These are phyloP conservation scores for Gamsiella multidivaricata DNA, from an alignment of 192 early-diverging fungal species.

Conservation along the genomic window DNA sequence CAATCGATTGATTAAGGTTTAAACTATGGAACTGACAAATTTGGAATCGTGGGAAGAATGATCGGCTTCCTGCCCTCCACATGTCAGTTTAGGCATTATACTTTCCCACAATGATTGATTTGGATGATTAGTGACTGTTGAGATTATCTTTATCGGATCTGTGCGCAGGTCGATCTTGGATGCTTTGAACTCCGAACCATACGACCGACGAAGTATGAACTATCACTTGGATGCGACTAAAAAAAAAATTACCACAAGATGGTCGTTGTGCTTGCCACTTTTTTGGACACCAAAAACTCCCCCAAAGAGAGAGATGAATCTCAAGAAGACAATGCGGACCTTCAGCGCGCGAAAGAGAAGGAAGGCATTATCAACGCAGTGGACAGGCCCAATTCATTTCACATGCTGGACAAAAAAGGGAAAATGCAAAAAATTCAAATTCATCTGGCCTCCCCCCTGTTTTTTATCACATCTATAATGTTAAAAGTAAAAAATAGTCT, in stretches of 20 bases:
- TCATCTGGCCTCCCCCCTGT: not conserved
- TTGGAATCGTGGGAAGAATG: slow-evolving; percentile 19
- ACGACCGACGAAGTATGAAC: not conserved
- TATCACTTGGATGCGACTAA: too few species aligned
- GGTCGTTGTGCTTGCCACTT: too few species aligned
- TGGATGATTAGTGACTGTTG: slow-evolving; percentile 7
- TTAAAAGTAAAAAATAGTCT: not conserved
- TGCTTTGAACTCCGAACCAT: not conserved
- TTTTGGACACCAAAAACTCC: too few species aligned
- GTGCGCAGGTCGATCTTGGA: slow-evolving; percentile 3
- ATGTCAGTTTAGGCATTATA: not conserved
- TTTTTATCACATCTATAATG: slow-evolving; percentile 1
- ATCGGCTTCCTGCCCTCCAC: not conserved
- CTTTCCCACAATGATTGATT: not conserved
- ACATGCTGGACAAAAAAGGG: not conserved
- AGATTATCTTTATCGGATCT: slow-evolving; percentile 33
- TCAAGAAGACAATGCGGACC: too few species aligned
- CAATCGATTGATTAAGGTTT: too few species aligned
- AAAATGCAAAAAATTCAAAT: not conserved
- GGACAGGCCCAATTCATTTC: too few species aligned
- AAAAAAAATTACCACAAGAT: too few species aligned
- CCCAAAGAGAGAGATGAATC: too few species aligned
- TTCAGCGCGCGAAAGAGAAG: too few species aligned
- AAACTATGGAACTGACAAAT: not conserved
- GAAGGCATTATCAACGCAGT: not conserved